Conservation (phyloP, 305 asterid species). For the Lippia alba region DNA sequence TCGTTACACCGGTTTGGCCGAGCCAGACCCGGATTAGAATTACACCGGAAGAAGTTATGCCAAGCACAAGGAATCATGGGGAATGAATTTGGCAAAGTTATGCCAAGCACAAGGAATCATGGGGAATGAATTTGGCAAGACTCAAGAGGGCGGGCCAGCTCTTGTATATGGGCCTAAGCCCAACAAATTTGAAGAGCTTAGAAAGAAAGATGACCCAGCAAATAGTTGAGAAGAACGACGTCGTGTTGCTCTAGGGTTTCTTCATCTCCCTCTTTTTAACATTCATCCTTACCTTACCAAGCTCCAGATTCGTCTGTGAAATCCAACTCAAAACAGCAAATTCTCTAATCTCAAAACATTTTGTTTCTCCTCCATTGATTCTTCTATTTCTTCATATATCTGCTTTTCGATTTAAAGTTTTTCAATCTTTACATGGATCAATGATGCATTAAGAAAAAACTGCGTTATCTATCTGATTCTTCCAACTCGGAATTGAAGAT, state of each 20-base stretch:
- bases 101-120: too few species aligned
- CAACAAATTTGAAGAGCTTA: background rate
- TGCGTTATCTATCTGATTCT: conserved; percentile 59
- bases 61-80: too few species aligned
- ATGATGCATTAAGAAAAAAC: conserved; percentile 38
- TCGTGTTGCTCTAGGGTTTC: conserved; percentile 38
- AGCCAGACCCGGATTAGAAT: too few species aligned
- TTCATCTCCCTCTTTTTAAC: conserved; percentile 29
- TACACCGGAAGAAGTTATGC: too few species aligned
- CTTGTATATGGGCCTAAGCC: background rate
- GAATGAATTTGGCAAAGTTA: too few species aligned
- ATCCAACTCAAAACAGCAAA: background rate
- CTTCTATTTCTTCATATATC: background rate
- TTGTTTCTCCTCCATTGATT: background rate
- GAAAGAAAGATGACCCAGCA: background rate
- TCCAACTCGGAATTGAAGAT: conserved; percentile 44
- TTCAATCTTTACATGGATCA: conserved; percentile 27
- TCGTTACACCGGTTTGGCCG: too few species aligned
- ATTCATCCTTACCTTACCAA: background rate
- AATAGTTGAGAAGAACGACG: background rate
- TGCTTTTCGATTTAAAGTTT: background rate
- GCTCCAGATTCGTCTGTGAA: background rate
- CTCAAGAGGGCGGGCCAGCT: too few species aligned
- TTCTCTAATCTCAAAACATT: background rate
- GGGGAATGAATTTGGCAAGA: too few species aligned